A percentile compares a stretch with the other conserved stretches of the same genome.
phyloP scores from a whole-genome alignment of 441 rosid species.

The Pelargonium fulgidum region DNA sequence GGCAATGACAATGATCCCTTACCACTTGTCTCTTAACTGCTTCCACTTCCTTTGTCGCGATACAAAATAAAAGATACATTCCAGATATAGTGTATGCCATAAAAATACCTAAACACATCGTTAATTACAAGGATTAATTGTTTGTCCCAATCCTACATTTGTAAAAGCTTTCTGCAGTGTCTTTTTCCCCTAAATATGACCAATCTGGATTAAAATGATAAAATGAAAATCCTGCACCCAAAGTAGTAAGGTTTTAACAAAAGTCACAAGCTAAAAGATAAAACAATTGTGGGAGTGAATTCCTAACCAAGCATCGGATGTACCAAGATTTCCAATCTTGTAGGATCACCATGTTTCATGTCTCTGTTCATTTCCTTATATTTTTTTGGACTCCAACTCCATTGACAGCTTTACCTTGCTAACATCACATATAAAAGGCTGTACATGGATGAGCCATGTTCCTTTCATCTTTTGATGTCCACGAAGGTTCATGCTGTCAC shows the following conservation, averaged over 20 bases:
- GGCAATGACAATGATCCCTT: neutral
- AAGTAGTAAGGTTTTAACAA: neutral
- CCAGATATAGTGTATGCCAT: neutral
- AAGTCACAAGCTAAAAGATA: neutral
- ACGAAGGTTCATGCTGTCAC: neutral
- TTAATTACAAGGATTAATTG: too few species aligned
- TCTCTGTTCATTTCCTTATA: too few species aligned
- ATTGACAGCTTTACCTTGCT: neutral
- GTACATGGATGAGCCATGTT: neutral
- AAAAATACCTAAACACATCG: too few species aligned
- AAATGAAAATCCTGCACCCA: too few species aligned
- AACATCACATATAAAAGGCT: neutral
- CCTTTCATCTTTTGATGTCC: neutral
- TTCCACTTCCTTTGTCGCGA: neutral
- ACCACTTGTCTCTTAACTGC: neutral
- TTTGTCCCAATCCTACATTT: too few species aligned
- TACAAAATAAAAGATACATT: neutral
- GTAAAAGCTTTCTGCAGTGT: too few species aligned
- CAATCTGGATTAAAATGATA: too few species aligned
- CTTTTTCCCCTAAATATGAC: too few species aligned
- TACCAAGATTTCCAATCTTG: neutral
- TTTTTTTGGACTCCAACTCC: too few species aligned
- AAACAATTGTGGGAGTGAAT: neutral
- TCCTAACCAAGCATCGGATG: conserved; percentile 2
- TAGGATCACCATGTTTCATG: too few species aligned